These are phyloP conservation scores for Globisporangium camurandrum DNA, from an alignment of 352 stramenopile genomes.

Conservation along the genomic window DNA sequence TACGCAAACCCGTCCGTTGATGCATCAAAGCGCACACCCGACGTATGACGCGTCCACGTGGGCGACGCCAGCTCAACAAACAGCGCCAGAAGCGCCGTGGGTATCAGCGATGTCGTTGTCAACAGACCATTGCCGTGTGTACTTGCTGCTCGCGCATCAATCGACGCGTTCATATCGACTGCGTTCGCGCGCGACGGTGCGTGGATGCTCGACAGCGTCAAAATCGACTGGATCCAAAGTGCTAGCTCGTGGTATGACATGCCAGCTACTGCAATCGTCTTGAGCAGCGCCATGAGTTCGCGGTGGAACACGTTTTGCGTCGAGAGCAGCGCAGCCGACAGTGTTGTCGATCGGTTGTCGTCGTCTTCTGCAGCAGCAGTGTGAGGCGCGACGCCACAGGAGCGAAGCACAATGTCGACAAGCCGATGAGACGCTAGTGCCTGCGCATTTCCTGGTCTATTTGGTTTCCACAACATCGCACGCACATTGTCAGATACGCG, in stretches of 20 bases:
- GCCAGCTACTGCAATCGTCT: conserved; percentile 1
- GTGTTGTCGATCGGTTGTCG: too few species aligned
- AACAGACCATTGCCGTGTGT: too few species aligned
- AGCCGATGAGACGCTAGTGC: conserved; percentile 14
- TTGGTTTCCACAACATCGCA: background rate
- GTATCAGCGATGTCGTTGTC: too few species aligned
- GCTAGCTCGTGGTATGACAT: conserved; percentile 9
- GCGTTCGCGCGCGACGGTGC: background rate
- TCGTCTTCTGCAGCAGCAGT: background rate
- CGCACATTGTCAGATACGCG: background rate
- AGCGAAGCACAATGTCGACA: conserved; percentile 22
- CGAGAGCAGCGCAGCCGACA: conserved; percentile 20
- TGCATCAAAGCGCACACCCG: conserved; percentile 34
- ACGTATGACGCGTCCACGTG: background rate
- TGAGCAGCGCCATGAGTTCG: conserved; percentile 1
- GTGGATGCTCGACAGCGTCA: background rate
- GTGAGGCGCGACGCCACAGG: conserved; percentile 9
- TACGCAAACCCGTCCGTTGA: conserved; percentile 55
- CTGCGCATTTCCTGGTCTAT: conserved; percentile 19
- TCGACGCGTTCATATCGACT: background rate
- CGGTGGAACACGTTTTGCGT: conserved; percentile 16
- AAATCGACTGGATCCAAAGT: conserved; percentile 11
- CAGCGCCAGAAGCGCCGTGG: conserved; percentile 4
- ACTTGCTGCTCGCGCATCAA: background rate
- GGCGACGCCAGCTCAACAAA: conserved; percentile 9